A percentile compares a stretch with the other conserved stretches of the same genome.
These are phyloP conservation scores for Apostasia shenzhenica DNA, from an alignment of 106 monocot species.

Conservation along the genomic window DNA sequence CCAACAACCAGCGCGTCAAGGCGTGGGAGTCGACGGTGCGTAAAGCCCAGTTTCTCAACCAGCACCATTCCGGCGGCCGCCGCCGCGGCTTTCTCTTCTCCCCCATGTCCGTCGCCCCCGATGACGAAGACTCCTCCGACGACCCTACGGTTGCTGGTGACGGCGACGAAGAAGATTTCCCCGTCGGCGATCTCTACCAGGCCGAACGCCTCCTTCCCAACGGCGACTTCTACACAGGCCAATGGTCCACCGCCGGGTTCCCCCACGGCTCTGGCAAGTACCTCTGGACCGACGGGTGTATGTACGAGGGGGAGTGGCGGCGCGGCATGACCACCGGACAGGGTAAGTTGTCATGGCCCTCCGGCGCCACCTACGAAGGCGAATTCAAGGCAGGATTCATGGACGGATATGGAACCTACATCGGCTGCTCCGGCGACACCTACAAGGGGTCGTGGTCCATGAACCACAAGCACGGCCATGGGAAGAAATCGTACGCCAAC, in stretches of 20 bases:
- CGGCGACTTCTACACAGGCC: constrained; percentile 86
- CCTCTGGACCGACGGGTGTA: constrained; percentile 91
- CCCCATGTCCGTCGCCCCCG: constrained; percentile 35
- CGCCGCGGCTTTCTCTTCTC: constrained; percentile 48
- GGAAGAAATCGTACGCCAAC: constrained; percentile 59
- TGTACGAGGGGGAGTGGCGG: constrained; percentile 94
- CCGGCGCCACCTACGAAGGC: constrained; percentile 87
- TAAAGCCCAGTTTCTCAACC: constrained; percentile 19
- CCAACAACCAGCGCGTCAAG: constrained; percentile 9
- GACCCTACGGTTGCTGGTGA: constrained; percentile 4
- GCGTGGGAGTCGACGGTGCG: constrained; percentile 35
- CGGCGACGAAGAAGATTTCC: neutral
- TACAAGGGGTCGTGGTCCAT: constrained; percentile 70
- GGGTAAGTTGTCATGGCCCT: constrained; percentile 95
- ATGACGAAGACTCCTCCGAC: constrained; percentile 9
- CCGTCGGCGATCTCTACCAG: constrained; percentile 14
- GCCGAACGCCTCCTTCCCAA: constrained; percentile 67
- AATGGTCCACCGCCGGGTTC: constrained; percentile 43
- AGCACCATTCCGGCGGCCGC: constrained; percentile 19
- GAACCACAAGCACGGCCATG: constrained; percentile 75
- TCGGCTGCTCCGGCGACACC: constrained; percentile 67
- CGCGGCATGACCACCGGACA: constrained; percentile 54
- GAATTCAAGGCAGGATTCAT: constrained; percentile 87
- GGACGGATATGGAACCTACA: constrained; percentile 80
- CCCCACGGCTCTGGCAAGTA: constrained; percentile 88